phyloP scores from a whole-genome alignment of 2,329 filamentous ascomycete genomes.

The Diaporthe capsici region DNA sequence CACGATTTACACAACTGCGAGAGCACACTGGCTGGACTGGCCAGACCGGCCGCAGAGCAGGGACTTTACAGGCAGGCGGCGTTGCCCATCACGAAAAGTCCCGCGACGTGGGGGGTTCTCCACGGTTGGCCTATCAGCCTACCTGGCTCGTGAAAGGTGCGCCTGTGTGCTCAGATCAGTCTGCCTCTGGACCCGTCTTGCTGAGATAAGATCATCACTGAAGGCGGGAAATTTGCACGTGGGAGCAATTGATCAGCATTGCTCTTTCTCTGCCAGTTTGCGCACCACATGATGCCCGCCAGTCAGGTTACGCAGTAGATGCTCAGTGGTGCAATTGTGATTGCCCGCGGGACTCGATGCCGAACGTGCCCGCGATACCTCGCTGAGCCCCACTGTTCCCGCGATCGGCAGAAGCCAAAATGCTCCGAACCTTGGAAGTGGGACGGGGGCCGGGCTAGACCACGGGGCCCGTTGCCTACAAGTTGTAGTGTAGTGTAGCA shows the following conservation, averaged over 20 bases:
- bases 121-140: not conserved
- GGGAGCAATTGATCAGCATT: not conserved
- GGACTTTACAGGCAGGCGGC: not conserved
- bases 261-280: not conserved
- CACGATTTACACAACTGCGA: not conserved
- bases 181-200: not conserved
- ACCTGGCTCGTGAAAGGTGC: not conserved
- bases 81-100: not conserved
- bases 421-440: slow-evolving; percentile 33
- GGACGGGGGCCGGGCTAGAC: slow-evolving; percentile 25
- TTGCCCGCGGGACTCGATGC: slow-evolving; percentile 13
- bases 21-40: not conserved
- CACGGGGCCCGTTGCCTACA: not conserved
- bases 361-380: slow-evolving; percentile 6
- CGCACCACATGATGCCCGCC: no score
- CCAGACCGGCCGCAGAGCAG: not conserved
- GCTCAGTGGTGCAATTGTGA: slow-evolving; percentile 17
- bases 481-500: not conserved
- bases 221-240: not conserved
- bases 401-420: slow-evolving; percentile 31
- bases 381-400: slow-evolving; percentile 24
- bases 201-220: not conserved
- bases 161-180: not conserved
- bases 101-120: not conserved
- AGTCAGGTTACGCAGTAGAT: not conserved